phyloP scores from a whole-genome alignment of 1,284 basidiomycete species.

The Cerioporus squamosus region DNA sequence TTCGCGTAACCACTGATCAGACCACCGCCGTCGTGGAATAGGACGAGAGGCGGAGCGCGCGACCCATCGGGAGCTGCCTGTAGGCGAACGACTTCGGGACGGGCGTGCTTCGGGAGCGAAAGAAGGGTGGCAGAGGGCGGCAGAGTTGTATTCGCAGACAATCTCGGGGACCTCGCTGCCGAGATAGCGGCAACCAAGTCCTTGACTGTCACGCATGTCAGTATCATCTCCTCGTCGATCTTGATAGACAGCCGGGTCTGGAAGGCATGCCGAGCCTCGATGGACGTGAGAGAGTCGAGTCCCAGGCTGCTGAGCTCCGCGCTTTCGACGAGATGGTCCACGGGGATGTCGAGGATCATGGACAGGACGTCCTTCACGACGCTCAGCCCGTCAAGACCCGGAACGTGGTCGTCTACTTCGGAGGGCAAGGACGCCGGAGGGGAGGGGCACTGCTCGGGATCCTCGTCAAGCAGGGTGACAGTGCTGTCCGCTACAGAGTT shows the following conservation, averaged over 20 bases:
- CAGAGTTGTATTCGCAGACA: neutral
- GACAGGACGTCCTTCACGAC: conserved; percentile 49
- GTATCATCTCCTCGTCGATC: conserved; percentile 36
- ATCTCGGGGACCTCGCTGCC: neutral
- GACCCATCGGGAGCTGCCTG: conserved; percentile 14
- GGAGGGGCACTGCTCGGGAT: conserved; percentile 10
- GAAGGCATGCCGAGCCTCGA: conserved; percentile 57
- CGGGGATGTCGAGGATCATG: conserved; percentile 49
- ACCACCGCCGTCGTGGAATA: conserved; percentile 77
- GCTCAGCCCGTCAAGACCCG: conserved; percentile 20
- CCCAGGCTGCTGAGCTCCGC: conserved; percentile 52
- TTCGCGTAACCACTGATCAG: conserved; percentile 55
- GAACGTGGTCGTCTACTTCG: conserved; percentile 16
- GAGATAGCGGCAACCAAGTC: conserved; percentile 13
- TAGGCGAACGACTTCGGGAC: conserved; percentile 4
- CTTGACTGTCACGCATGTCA: conserved; percentile 9
- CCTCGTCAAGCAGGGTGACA: conserved; percentile 35
- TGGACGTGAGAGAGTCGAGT: conserved; percentile 65
- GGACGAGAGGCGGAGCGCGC: conserved; percentile 50
- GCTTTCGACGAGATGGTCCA: conserved; percentile 45
- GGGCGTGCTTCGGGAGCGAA: neutral
- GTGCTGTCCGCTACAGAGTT: conserved; percentile 20
- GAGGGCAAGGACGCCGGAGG: no score
- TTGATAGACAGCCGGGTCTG: conserved; percentile 42
- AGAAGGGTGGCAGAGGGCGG: neutral